Evolutionary conservation across 495 filamentous ascomycete species (phyloP), one percentile per base, ranked within the genome.

Genomic region (Baudoinia panamericana): DNA sequence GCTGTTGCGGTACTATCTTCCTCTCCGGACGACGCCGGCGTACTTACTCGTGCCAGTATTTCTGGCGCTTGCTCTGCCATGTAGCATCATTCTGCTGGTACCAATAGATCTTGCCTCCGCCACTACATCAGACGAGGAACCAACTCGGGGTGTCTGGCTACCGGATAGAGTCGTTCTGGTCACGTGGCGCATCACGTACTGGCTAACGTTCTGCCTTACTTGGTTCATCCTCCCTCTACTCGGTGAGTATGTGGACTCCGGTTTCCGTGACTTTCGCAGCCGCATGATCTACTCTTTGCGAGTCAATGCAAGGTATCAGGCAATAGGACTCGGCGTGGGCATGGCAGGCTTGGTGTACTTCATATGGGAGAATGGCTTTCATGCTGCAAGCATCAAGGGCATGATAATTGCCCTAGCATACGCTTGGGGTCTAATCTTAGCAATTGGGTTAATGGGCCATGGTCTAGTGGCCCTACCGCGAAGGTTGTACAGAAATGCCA

Each of bases 381-480:
- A 69, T 22, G 65, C 71, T 35, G 64, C 57, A 11, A 71, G 71
- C 1, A 63, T 83, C 51, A 90, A 93, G 63, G 78, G 74, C 30
- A 64, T 93, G 20, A 69, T 90, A 46, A 90, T 97, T 77, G 90
- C 90, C 17, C 65, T 95, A 39, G 86, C 85, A 23, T 95, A 97
- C 60, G 80, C 83, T 48, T 96, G 86, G 80, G 84, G 85, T 46
- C 67, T 97, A 50, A 64, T 84, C 2, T 65, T 95, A 41, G 90
- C 85, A 12, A 94, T 96, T 41, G 93, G 88, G 54, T 69, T 97
- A 16, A 95, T 97, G 90, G 90, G 90, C 5, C 87, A 97, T 51
- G 90, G 90, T 8, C 65, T 96, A 26, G 90, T 97, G 29, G 79
- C 90, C 10, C 80, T 96, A 32, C 90, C 90, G 5, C 71, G 88